phyloP scores from a whole-genome alignment of 768 basidiomycete species.

The Termitomyces bulborhizus region DNA sequence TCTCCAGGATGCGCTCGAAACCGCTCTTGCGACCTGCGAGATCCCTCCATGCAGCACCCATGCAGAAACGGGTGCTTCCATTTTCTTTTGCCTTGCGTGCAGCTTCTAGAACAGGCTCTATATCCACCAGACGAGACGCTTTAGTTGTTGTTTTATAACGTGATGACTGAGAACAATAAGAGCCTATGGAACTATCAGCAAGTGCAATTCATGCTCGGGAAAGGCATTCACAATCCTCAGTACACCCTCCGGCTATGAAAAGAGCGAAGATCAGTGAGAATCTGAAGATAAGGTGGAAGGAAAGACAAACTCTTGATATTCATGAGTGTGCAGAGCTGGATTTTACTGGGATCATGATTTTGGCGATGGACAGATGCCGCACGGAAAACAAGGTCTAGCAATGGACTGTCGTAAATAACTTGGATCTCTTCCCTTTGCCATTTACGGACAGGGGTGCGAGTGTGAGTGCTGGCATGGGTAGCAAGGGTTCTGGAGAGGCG shows the following conservation, averaged over 20 bases:
- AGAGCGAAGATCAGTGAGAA: conserved; percentile 8
- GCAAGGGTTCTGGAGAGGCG: conserved; percentile 48
- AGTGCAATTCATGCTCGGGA: conserved; percentile 2
- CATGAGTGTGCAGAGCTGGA: conserved; percentile 96
- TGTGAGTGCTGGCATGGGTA: conserved; percentile 44
- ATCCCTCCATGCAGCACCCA: conserved; percentile 99
- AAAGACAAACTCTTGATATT: conserved; percentile 89
- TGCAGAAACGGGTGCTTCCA: conserved; percentile 96
- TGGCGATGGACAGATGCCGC: conserved; percentile 82
- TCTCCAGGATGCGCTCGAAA: conserved; percentile 87
- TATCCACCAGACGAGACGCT: conserved; percentile 79
- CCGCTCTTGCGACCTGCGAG: conserved; percentile 88
- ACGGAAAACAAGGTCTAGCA: conserved; percentile 85
- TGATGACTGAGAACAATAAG: conserved; percentile 98
- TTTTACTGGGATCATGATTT: conserved; percentile 82
- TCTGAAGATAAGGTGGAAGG: conserved; percentile 16
- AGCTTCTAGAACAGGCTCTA: conserved; percentile 90
- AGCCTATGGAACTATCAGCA: conserved; percentile 43
- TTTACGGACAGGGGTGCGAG: conserved; percentile 37
- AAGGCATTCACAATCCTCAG: conserved; percentile 77
- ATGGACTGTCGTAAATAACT: conserved; percentile 75
- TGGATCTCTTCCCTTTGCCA: conserved; percentile 83
- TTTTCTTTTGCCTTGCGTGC: conserved; percentile 93
- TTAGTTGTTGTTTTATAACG: conserved; percentile 84
- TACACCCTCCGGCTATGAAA: conserved; percentile 80